A percentile compares a stretch with the other conserved stretches of the same genome.
These are phyloP conservation scores for Leccinum boreale DNA, from an alignment of 768 basidiomycete species.

Conservation along the genomic window DNA sequence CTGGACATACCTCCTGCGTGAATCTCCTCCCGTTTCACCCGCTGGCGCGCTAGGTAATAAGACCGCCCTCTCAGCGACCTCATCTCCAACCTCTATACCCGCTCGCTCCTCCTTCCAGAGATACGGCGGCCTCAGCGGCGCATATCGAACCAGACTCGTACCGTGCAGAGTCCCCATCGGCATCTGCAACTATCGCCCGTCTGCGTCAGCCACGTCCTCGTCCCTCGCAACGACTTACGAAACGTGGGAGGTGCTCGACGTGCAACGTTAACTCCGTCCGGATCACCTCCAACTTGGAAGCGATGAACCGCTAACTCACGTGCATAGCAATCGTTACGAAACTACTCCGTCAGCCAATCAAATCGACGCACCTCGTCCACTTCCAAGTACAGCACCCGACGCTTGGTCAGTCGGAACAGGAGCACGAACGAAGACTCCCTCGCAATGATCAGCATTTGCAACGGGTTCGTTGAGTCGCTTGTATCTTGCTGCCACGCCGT, in stretches of 20 bases:
- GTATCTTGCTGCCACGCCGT: not conserved
- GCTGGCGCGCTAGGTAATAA: not conserved
- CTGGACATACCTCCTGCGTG: not conserved
- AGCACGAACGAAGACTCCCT: slow-evolving; percentile 19
- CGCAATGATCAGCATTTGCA: slow-evolving; percentile 22
- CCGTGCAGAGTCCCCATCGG: not conserved
- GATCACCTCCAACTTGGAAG: slow-evolving; percentile 20
- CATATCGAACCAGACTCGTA: not conserved
- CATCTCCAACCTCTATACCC: not conserved
- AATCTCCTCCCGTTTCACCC: not conserved
- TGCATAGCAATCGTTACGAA: not conserved
- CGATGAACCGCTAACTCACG: slow-evolving; percentile 13
- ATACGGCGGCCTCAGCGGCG: not conserved
- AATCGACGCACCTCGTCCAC: slow-evolving; percentile 21
- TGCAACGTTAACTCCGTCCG: slow-evolving; percentile 5
- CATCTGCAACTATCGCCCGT: not conserved
- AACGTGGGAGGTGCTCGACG: not conserved
- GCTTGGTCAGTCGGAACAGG: slow-evolving; percentile 16
- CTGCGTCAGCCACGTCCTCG: not conserved
- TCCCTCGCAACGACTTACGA: not conserved
- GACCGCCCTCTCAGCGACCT: not conserved
- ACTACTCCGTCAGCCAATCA: not conserved
- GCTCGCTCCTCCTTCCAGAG: not conserved
- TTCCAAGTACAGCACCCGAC: slow-evolving; percentile 21
- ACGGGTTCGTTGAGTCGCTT: not conserved